Evolutionary conservation across 148 eudicot species (phyloP), one percentile per base, ranked within the genome.

Genomic region (Chenopodium album): DNA sequence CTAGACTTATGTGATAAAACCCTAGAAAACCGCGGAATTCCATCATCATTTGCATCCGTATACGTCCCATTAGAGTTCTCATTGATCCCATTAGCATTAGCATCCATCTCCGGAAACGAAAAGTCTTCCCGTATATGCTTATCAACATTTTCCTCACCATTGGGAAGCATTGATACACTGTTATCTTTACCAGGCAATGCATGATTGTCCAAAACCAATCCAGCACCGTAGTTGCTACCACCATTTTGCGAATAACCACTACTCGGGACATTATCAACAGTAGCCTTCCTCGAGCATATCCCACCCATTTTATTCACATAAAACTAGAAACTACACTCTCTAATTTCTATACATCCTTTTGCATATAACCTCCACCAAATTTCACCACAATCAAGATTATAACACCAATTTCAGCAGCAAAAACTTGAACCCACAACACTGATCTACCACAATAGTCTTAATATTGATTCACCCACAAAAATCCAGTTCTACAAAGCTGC

Each of bases 271-370:
- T 90, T 79, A 76, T 94, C 95, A 59, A 87, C 89, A 9, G 94
- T 91, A 82, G 97, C 87, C 78, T 91, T 91, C 87, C 85, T 94
- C 28, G 99, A 92, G 86, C 98, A 94, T 82, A 96, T 62, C 78
- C 98, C 98, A 77, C 99, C 99, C 99, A 96, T 96, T 83, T 79
- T 84, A 56, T 52, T 12, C 68, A 77, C 80, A 77, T 48, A 26
- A 73, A 69, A 76, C 76, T 48, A 78, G 65, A 76, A 70, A 28
- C 85, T 84, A 50, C 60, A 81, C 63, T 85, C 63, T 85, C 78
- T 85, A 88, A 80, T 83, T 78, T 47, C 74, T 60, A 66, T 74
- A 79, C 78, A 79, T 87, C 3, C 82, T 78, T 78, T 32, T 44
- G 34, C 16, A 75, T 12, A 78, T n/a, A 75, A 31, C 56, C 54